phyloP scores from a whole-genome alignment of 345 rosid genomes.

The Populus nigra region DNA sequence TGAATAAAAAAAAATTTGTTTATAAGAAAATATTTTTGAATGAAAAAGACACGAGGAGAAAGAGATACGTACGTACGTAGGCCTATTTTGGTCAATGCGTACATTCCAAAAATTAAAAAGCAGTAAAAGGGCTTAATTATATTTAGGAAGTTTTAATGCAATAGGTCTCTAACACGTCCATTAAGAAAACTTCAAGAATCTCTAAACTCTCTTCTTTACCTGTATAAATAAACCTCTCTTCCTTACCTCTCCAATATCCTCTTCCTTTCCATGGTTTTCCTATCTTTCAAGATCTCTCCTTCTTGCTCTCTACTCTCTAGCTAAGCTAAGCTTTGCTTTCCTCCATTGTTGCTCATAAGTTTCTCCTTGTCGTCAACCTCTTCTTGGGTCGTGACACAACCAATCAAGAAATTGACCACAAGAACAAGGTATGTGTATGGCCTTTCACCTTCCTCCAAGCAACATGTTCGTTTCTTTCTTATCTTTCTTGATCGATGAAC shows the following conservation, averaged over 20 bases:
- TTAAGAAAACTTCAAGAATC: slow-evolving; percentile 16
- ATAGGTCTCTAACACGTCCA: neutral
- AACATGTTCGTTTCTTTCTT: neutral
- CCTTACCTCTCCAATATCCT: neutral
- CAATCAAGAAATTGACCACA: neutral
- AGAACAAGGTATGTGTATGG: neutral
- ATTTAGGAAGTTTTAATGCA: slow-evolving; percentile 11
- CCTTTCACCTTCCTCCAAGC: neutral
- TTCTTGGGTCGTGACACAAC: neutral
- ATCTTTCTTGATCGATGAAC: neutral
- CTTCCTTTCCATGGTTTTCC: neutral
- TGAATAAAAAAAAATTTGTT: too few relatives aligned
- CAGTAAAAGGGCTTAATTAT: neutral
- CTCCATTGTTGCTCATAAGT: neutral
- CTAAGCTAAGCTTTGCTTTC: neutral
- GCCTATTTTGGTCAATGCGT: neutral
- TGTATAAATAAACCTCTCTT: slow-evolving; percentile 21
- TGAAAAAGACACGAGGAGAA: neutral
- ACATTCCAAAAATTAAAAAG: neutral
- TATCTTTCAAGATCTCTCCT: neutral
- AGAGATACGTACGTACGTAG: neutral
- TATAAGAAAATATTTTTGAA: neutral
- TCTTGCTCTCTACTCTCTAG: neutral
- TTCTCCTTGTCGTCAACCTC: neutral
- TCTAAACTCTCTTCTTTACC: neutral